Conservation (phyloP, 2,329 filamentous ascomycete genomes). For the Bipolaris gigantea region DNA sequence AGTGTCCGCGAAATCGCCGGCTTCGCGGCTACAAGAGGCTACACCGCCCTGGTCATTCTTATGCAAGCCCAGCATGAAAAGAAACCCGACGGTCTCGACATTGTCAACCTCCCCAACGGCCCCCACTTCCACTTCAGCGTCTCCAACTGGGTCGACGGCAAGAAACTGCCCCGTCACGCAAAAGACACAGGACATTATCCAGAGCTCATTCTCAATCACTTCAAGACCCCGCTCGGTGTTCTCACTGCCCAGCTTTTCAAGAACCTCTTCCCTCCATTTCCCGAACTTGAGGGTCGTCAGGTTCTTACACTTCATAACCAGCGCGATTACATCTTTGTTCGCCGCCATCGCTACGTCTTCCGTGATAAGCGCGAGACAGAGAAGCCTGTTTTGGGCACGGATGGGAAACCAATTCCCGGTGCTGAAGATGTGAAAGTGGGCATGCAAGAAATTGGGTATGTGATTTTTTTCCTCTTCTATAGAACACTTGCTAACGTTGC, state of each 20-base stretch:
- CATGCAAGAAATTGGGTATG: constrained; percentile 77
- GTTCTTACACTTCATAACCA: constrained; percentile 94
- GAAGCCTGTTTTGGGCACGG: constrained; percentile 78
- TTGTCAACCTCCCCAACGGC: constrained; percentile 80
- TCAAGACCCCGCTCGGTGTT: constrained; percentile 88
- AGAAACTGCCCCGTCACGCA: constrained; percentile 84
- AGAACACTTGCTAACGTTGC: constrained; percentile 2
- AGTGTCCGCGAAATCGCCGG: constrained; percentile 85
- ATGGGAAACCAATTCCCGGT: constrained; percentile 81
- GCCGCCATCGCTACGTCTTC: constrained; percentile 89
- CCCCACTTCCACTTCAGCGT: constrained; percentile 94
- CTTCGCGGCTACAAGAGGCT: constrained; percentile 80
- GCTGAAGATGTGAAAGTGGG: constrained; percentile 85
- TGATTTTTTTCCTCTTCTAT: constrained; percentile 47
- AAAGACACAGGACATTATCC: constrained; percentile 86
- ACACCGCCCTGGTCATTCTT: constrained; percentile 80
- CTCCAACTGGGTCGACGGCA: constrained; percentile 86
- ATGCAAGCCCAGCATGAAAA: constrained; percentile 79
- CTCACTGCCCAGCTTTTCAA: constrained; percentile 83
- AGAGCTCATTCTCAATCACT: constrained; percentile 89
- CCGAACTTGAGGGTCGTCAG: constrained; percentile 82
- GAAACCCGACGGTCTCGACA: constrained; percentile 75
- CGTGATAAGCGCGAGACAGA: constrained; percentile 84
- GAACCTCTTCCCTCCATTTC: constrained; percentile 74
- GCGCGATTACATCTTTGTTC: constrained; percentile 92